These are phyloP conservation scores for Aspergillus carlsbadensis DNA, from an alignment of 495 filamentous ascomycete genomes.

Conservation along the genomic window DNA sequence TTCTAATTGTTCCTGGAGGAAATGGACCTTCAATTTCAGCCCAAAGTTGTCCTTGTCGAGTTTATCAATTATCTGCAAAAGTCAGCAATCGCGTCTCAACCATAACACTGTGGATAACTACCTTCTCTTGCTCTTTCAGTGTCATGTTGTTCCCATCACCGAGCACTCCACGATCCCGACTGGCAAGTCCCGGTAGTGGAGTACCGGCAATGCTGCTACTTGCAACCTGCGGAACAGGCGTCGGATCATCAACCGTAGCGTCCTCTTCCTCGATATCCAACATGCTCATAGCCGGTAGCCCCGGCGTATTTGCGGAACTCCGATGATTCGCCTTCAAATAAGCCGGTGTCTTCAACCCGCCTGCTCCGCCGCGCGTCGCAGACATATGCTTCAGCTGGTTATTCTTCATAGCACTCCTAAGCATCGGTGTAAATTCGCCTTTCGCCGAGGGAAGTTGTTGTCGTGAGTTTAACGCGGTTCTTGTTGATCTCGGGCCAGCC, in stretches of 20 bases:
- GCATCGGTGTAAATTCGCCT: slow-evolving; percentile 87
- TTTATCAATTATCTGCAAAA: slow-evolving; percentile 73
- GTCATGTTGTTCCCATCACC: slow-evolving; percentile 79
- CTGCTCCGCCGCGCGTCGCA: slow-evolving; percentile 47
- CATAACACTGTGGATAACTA: slow-evolving; percentile 30
- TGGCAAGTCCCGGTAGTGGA: slow-evolving; percentile 66
- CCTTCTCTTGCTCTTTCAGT: slow-evolving; percentile 89
- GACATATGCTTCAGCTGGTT: slow-evolving; percentile 61
- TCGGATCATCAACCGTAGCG: slow-evolving; percentile 56
- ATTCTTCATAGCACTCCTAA: slow-evolving; percentile 86
- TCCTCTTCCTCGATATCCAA: slow-evolving; percentile 66
- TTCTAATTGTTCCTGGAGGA: slow-evolving; percentile 80
- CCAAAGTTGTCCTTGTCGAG: slow-evolving; percentile 97
- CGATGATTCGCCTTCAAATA: slow-evolving; percentile 61
- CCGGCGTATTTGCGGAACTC: slow-evolving; percentile 62
- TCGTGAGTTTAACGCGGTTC: slow-evolving; percentile 61
- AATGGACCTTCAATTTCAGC: slow-evolving; percentile 95
- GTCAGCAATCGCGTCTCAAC: slow-evolving; percentile 13
- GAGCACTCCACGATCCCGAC: slow-evolving; percentile 60
- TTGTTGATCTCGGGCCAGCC: slow-evolving; percentile 42
- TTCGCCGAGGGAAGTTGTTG: slow-evolving; percentile 63
- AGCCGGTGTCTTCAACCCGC: slow-evolving; percentile 64
- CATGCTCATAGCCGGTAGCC: slow-evolving; percentile 56
- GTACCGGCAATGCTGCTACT: slow-evolving; percentile 80
- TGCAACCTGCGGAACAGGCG: slow-evolving; percentile 67